Conservation (phyloP, 768 basidiomycete genomes). For the Mycena polygramma region DNA sequence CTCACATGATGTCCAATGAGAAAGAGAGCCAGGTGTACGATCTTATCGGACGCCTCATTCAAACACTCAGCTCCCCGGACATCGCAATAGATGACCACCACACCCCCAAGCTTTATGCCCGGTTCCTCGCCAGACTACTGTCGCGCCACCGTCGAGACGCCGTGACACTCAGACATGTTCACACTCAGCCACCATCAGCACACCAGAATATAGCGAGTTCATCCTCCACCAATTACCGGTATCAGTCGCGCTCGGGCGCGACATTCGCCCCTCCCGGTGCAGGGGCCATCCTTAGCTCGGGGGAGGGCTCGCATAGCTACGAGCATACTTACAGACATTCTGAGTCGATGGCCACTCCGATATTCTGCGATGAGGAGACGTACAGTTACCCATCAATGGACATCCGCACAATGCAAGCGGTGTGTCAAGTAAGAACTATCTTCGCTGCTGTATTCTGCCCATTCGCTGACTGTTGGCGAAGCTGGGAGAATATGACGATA, state of each 20-base stretch:
- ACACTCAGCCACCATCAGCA: constrained; percentile 60
- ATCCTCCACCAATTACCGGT: constrained; percentile 35
- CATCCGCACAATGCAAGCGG: no score
- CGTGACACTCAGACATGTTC: constrained; percentile 67
- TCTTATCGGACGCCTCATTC: constrained; percentile 78
- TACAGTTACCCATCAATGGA: constrained; percentile 51
- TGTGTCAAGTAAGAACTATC: no score
- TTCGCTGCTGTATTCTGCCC: no score
- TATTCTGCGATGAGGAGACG: constrained; percentile 62
- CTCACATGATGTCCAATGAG: constrained; percentile 68
- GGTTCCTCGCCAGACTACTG: constrained; percentile 81
- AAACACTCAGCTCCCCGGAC: constrained; percentile 76
- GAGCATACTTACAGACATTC: constrained; percentile 35
- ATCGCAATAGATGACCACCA: constrained; percentile 87
- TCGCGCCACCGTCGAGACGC: constrained; percentile 79
- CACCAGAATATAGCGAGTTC: constrained; percentile 44
- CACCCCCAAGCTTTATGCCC: constrained; percentile 83
- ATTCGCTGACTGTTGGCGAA: no score
- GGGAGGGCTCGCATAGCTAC: constrained; percentile 38
- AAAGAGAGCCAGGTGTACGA: constrained; percentile 81
- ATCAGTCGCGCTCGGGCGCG: constrained; percentile 36
- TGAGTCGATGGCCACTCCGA: constrained; percentile 50
- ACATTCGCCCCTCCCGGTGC: constrained; percentile 46
- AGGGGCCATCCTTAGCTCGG: constrained; percentile 7
- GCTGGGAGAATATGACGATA: no score